Evolutionary conservation across 2,329 filamentous ascomycete genomes (phyloP), one percentile per base, ranked within the genome.

Genomic region (Herpotrichia juniperi): DNA sequence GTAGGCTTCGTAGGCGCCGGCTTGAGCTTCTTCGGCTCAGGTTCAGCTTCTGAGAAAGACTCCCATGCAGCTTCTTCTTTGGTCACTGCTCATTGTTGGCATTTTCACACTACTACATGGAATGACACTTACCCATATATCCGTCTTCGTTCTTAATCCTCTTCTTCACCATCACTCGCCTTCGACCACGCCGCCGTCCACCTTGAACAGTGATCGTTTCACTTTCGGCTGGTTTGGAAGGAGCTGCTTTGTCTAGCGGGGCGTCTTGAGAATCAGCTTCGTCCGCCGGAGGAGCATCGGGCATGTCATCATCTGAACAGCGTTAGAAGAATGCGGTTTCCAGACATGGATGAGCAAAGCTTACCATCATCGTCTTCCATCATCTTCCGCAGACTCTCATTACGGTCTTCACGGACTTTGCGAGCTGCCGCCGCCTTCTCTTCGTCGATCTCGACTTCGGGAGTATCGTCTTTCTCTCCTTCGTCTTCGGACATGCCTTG

Each of bases 11-110:
- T 46, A 39, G 65, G 75, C 58, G 53, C 75, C 61, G 46, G 62
- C 54, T 85, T 87, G 6, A 78, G 66, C 66, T 84, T 86, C 68
- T 83, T 79, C 8, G 77, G 73, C 26, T 80, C 79, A 19, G 87
- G 83, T 59, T 96, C 92, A 58, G 96, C 92, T 70, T 97, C 93
- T 0, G 91, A 96, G 76, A 96, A 96, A 0, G 89, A 93, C 72
- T 97, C 93, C 93, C 93, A 97, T 0, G 82, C 88, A 0, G 83
- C 76, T 67, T 96, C 91, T 74, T 96, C 90, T 59, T 88, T 88
- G 1, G 92, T 96, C 26, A 96, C 93, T 94, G 30, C 22, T n/a
- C 9, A 16, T 2, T 16, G 42, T 69, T 47, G 68, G 64, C 26
- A 11, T 31, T 19, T 14, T 26, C n/a, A 12, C 24, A 12, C 1